Conservation (phyloP, 352 stramenopile species). For the Pythium folliculosum region DNA sequence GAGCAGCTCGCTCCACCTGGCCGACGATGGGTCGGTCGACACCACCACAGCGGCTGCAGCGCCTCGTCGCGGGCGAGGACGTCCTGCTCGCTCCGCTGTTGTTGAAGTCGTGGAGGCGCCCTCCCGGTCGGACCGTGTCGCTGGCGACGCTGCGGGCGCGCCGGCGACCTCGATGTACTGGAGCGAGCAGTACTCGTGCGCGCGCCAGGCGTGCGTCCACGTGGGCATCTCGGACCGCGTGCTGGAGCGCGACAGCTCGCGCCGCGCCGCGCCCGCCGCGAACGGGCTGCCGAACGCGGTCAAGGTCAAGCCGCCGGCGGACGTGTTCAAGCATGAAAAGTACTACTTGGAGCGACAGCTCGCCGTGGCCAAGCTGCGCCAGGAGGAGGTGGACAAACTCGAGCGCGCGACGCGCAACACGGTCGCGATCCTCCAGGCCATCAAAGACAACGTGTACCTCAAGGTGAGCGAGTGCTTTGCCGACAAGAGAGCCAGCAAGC, state of each 20-base stretch:
- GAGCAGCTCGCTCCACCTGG: conserved; percentile 40
- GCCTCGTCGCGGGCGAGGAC: neutral
- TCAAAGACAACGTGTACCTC: conserved; percentile 49
- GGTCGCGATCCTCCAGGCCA: conserved; percentile 49
- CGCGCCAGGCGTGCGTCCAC: conserved; percentile 69
- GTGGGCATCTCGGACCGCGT: conserved; percentile 70
- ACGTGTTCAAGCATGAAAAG: conserved; percentile 67
- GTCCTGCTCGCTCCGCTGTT: too few species aligned
- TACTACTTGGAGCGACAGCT: conserved; percentile 60
- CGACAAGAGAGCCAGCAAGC: conserved; percentile 41
- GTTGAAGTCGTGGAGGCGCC: neutral
- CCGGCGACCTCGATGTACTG: conserved; percentile 22
- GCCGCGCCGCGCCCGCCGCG: conserved; percentile 16
- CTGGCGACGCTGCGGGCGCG: neutral
- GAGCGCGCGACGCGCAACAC: conserved; percentile 70
- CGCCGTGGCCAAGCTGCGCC: conserved; percentile 43
- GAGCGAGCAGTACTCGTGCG: conserved; percentile 49
- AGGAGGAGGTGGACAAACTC: conserved; percentile 55
- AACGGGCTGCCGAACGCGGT: conserved; percentile 31
- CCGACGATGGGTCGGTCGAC: conserved; percentile 42
- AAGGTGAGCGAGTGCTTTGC: conserved; percentile 55
- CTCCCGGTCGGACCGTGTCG: neutral
- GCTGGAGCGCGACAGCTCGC: conserved; percentile 43
- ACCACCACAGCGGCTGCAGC: neutral
- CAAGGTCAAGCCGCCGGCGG: conserved; percentile 53